Conservation (phyloP, 345 rosid species). For the Aethionema arabicum region DNA sequence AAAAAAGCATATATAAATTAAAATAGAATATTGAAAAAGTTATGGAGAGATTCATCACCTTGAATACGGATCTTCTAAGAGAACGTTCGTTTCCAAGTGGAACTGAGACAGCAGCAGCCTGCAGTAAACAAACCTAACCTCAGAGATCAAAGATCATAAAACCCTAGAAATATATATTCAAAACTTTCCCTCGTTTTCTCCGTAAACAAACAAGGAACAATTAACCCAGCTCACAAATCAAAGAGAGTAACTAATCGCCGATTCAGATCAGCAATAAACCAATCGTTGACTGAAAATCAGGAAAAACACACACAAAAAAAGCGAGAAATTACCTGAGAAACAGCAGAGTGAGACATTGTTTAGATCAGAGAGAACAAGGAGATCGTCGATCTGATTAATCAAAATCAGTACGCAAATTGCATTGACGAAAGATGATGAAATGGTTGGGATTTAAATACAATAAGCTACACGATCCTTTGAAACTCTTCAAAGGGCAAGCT, state of each 20-base stretch:
- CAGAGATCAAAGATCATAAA: conserved; percentile 21
- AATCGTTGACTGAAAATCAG: conserved; percentile 21
- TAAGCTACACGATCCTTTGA: conserved; percentile 35
- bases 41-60: conserved; percentile 29
- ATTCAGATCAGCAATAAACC: neutral
- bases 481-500: conserved; percentile 34
- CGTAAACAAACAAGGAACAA: conserved; percentile 17
- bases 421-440: conserved; percentile 16
- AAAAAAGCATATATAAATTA: neutral
- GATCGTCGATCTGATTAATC: neutral
- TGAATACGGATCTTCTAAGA: conserved; percentile 34
- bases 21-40: neutral
- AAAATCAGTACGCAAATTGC: neutral
- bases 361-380: conserved; percentile 9
- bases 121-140: conserved; percentile 13
- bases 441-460: conserved; percentile 23
- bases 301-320: neutral
- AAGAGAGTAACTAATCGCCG: neutral
- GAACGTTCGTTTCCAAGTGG: conserved; percentile 32
- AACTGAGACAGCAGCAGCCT: conserved; percentile 37
- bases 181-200: conserved; percentile 32
- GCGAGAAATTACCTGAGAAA: conserved; percentile 28
- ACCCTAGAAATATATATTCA: neutral
- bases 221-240: conserved; percentile 4
- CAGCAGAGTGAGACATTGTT: conserved; percentile 37